These are phyloP conservation scores for Cyclotella kingstonii DNA, from an alignment of 108 stramenopile genomes.

Conservation along the genomic window DNA sequence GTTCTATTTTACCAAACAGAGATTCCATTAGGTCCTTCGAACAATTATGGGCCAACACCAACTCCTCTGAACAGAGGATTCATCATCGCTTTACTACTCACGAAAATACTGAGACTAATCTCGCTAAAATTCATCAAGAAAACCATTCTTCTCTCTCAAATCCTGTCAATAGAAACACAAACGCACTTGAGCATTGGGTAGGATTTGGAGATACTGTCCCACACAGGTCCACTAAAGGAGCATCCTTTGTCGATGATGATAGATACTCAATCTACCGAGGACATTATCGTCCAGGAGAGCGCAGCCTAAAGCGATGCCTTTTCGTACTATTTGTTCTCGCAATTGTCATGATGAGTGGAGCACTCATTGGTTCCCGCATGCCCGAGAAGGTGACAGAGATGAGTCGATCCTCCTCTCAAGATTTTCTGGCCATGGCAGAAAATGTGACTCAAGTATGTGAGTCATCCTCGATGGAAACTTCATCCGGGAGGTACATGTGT, in stretches of 20 bases:
- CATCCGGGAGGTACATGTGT: constrained; percentile 18
- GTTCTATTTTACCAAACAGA: too few relatives aligned
- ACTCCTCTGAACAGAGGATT: too few relatives aligned
- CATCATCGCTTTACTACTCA: too few relatives aligned
- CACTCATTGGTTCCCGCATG: constrained; percentile 2
- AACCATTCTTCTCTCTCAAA: too few relatives aligned
- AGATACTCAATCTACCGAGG: constrained; percentile 3
- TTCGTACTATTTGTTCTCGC: constrained; percentile 11
- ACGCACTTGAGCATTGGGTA: too few relatives aligned
- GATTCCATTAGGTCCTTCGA: too few relatives aligned
- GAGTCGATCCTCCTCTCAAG: not conserved
- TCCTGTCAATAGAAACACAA: too few relatives aligned
- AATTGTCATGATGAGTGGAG: constrained; percentile 5
- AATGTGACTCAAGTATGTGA: constrained; percentile 16
- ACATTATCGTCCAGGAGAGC: constrained; percentile 5
- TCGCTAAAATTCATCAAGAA: too few relatives aligned
- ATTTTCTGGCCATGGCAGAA: constrained; percentile 12
- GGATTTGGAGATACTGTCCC: too few relatives aligned
- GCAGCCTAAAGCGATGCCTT: constrained; percentile 8
- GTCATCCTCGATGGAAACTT: not conserved
- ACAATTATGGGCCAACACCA: too few relatives aligned
- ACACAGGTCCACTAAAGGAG: too few relatives aligned
- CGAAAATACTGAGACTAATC: too few relatives aligned
- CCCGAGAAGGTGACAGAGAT: not conserved
- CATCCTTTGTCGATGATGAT: constrained; percentile 16